Evolutionary conservation across 2,329 filamentous ascomycete species (phyloP), one percentile per base, ranked within the genome.

Genomic region (Fusarium humuli): DNA sequence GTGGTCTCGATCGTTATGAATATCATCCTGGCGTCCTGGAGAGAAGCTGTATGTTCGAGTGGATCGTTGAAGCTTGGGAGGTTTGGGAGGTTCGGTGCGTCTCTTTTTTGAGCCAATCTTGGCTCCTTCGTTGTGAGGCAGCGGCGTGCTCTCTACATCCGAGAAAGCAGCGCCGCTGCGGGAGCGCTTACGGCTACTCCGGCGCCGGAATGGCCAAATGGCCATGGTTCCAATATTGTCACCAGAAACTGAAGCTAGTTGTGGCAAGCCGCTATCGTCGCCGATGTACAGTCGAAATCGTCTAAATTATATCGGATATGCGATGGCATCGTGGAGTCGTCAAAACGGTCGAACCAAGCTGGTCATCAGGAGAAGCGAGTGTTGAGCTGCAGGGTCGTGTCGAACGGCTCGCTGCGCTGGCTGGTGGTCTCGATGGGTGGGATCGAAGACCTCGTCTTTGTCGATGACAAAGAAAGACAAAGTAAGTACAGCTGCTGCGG

Each of bases 121-220:
- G 20, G 70, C 63, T 40, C 75, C 77, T 30, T 81, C 80, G 12
- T 78, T 79, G 34, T 79, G 78, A 68, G 79, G 80, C 65, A 72
- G 76, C 52, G 78, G 72, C 34, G 76, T 60, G 16, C 82, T 82
- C 77, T 89, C 84, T 76, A 84, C 80, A 75, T 86, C 86, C 64
- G 85, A 81, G 71, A 87, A 80, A 73, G 85, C 86, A 73, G 85
- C 86, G 79, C 88, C 79, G 70, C 82, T 82, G 65, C 83, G 81
- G 69, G 84, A 80, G 77, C 85, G 84, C 81, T 84, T 88, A 81
- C 90, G 90, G 80, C 89, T 90, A 81, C 87, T 90, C 82, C 87
- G 91, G 77, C 91, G 90, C 81, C 90, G 86, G 81, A 97, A 97
- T 67, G 91, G 92, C 94, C 93, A 97, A 80, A 94, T 83, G 78